phyloP scores from a whole-genome alignment of 2,329 filamentous ascomycete species.

The Gyromitra esculenta region DNA sequence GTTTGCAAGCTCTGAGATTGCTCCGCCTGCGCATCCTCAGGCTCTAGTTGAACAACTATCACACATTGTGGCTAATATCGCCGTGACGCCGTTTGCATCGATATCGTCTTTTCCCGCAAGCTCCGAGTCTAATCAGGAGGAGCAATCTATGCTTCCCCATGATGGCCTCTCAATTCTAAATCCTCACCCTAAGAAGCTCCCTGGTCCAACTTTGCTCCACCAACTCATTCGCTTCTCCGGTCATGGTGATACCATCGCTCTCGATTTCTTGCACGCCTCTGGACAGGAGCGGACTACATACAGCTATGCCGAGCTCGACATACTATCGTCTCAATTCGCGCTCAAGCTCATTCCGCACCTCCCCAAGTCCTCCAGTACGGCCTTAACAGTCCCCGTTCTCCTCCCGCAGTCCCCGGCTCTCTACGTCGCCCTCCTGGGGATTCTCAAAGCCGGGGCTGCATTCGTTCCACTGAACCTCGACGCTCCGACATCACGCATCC shows the following conservation, averaged over 20 bases:
- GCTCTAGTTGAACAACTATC: conserved; percentile 57
- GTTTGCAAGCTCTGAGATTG: conserved; percentile 50
- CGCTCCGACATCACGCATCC: conserved; percentile 77
- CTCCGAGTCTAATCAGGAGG: background rate
- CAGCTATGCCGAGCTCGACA: conserved; percentile 73
- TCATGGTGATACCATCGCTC: conserved; percentile 62
- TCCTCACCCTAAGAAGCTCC: conserved; percentile 64
- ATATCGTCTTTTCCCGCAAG: conserved; percentile 17
- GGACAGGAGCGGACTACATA: conserved; percentile 63
- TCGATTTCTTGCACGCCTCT: conserved; percentile 71
- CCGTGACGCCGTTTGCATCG: background rate
- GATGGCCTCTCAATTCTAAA: conserved; percentile 68
- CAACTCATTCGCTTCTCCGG: conserved; percentile 67
- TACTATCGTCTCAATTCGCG: conserved; percentile 62
- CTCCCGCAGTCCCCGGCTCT: conserved; percentile 79
- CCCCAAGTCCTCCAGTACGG: background rate
- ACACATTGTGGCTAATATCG: conserved; percentile 42
- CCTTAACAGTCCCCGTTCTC: conserved; percentile 74
- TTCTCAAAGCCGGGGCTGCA: conserved; percentile 81
- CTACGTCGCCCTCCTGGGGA: conserved; percentile 79
- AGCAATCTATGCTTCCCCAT: conserved; percentile 41
- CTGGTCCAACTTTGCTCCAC: conserved; percentile 69
- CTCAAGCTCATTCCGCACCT: conserved; percentile 18
- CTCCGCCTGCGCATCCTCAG: conserved; percentile 59
- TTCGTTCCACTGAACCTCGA: conserved; percentile 88